Base-by-base conservation (phyloP, 2,329 filamentous ascomycete genomes). In the Trichoderma afroharzianum region DNA sequence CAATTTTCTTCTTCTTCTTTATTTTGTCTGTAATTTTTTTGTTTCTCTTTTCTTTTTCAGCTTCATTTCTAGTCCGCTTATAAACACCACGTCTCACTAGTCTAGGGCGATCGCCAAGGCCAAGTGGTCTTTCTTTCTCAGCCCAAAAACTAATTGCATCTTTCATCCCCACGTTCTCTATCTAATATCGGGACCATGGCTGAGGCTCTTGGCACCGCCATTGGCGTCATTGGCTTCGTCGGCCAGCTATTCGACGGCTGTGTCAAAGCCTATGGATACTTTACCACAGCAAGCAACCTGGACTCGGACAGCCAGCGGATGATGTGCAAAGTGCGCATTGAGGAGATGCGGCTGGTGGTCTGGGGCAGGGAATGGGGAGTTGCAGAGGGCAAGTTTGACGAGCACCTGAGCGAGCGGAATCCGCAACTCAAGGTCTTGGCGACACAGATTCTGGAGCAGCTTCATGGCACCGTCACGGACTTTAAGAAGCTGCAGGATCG, bases 341-440 rank as follows among this genome's bases (percentile, higher is more conserved):
- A 85, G 77, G 84, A 85, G 80, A 85, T 84, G 82, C 80, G 84
- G 4, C 79, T 85, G 43, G 76, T 83, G 33, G 82, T 85, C 71
- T 85, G 84, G 84, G 84, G 84, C 21, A 77, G 84, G 36, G 82
- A 85, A 73, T 85, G 84, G 83, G 84, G 84, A 28, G 83, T 85
- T 39, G 79, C 82, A 11, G 83, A 85, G 76, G 84, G 84, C 6
- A 78, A 74, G 63, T 77, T 85, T 1, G 83, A 85, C 75, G 81
- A 80, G 39, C 82, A 84, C 71, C 78, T 85, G 9, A 77, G 77
- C 43, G 80, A 79, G 50, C 76, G 77, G 62, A 81, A 82, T 63
- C 79, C 81, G 47, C 79, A 80, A 74, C 76, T 85, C 75, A 77
- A 81, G 66, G 72, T 73, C 24, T 74, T 85, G 73, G 83, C 83